phyloP scores from a whole-genome alignment of 2,329 filamentous ascomycete species.

The Blastomyces percursus region DNA sequence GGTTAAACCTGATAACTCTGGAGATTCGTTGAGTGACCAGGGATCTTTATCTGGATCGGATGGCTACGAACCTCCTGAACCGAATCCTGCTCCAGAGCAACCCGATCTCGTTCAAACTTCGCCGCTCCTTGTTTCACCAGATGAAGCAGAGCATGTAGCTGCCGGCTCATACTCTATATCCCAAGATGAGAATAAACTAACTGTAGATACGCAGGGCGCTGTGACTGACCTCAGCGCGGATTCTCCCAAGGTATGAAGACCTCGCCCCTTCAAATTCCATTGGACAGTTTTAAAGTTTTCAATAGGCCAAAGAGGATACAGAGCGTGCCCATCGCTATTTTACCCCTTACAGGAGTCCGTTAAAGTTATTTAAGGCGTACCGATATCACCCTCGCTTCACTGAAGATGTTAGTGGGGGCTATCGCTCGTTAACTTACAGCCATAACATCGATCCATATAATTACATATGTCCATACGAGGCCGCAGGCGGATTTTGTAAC shows the following conservation, averaged over 20 bases:
- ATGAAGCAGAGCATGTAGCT: constrained; percentile 20
- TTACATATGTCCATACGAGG: constrained; percentile 65
- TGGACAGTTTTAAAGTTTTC: constrained; percentile 20
- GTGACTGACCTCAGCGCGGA: constrained; percentile 17
- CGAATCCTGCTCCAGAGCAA: constrained; percentile 21
- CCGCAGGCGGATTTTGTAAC: constrained; percentile 60
- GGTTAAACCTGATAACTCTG: not conserved
- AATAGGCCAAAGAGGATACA: constrained; percentile 19
- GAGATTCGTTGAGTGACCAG: constrained; percentile 11
- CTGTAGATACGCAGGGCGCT: constrained; percentile 21
- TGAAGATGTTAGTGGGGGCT: constrained; percentile 59
- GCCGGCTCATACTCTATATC: constrained; percentile 16
- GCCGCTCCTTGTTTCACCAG: constrained; percentile 32
- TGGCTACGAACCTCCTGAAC: constrained; percentile 46
- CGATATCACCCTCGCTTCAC: constrained; percentile 75
- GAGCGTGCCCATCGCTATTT: constrained; percentile 24
- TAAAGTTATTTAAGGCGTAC: constrained; percentile 74
- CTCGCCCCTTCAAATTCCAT: not conserved
- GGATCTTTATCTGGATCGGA: constrained; percentile 36
- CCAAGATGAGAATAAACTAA: constrained; percentile 25
- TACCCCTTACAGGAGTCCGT: constrained; percentile 69
- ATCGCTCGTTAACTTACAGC: constrained; percentile 86
- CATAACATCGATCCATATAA: constrained; percentile 71
- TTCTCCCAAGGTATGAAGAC: constrained; percentile 15
- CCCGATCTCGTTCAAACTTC: constrained; percentile 27